Conservation (phyloP, 1,139 yeast genomes). For the Suhomyces bolitotheri region DNA sequence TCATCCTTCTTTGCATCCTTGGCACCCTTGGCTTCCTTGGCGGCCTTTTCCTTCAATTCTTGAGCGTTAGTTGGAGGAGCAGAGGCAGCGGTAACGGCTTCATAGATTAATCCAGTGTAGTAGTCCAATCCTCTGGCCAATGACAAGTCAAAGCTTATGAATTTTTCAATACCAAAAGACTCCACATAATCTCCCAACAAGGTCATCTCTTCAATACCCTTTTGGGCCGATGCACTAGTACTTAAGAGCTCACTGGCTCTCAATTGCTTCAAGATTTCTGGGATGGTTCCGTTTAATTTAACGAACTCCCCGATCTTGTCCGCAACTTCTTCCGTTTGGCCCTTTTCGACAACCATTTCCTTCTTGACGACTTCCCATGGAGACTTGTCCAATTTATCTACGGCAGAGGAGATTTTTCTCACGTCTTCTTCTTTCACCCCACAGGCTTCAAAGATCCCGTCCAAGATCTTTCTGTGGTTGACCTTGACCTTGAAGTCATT, state of each 20-base stretch:
- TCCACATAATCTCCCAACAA: constrained; percentile 73
- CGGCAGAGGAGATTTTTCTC: constrained; percentile 90
- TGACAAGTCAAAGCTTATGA: constrained; percentile 83
- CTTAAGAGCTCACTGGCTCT: constrained; percentile 56
- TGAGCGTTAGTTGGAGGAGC: constrained; percentile 87
- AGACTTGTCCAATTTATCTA: constrained; percentile 89
- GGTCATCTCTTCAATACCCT: constrained; percentile 80
- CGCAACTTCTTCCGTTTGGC: constrained; percentile 87
- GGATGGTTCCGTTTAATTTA: constrained; percentile 72
- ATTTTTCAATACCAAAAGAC: constrained; percentile 68
- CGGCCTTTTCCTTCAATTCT: constrained; percentile 59
- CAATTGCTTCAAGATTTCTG: constrained; percentile 63
- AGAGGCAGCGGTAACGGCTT: constrained; percentile 90
- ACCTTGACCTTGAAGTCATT: constrained; percentile 85
- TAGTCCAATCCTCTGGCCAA: constrained; percentile 97
- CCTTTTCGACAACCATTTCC: constrained; percentile 90
- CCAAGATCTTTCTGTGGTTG: constrained; percentile 92
- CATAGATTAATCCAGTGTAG: constrained; percentile 94
- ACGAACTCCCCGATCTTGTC: constrained; percentile 91
- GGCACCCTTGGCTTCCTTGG: constrained; percentile 20
- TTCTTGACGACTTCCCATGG: constrained; percentile 94
- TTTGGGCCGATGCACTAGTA: constrained; percentile 67
- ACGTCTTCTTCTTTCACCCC: constrained; percentile 95
- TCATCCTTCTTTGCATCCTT: constrained; percentile 21
- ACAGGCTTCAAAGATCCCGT: constrained; percentile 92